Evolutionary conservation across 176 grass and related monocot genomes (phyloP).

Genomic region (Puya raimondii): DNA sequence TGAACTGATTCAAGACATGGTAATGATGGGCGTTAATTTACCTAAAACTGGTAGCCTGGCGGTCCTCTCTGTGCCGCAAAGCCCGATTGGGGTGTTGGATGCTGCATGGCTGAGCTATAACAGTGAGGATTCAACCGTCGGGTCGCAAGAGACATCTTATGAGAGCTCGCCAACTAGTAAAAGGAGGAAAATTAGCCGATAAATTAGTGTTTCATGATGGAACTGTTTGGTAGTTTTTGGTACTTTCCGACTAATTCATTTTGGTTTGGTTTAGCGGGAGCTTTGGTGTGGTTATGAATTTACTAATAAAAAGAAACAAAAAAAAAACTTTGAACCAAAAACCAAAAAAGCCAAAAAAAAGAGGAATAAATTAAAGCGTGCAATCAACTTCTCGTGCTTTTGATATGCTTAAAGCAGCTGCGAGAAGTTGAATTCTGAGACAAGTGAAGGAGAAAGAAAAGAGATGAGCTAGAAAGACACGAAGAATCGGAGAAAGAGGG

Average conservation of each 20-base stretch:
- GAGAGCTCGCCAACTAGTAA: slow-evolving; percentile 48
- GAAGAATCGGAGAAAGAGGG: slow-evolving; percentile 16
- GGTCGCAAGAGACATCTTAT: slow-evolving; percentile 35
- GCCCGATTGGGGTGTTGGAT: slow-evolving; percentile 73
- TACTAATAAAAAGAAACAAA: slow-evolving; percentile 13
- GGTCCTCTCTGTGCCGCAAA: slow-evolving; percentile 35
- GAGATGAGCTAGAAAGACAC: slow-evolving; percentile 29
- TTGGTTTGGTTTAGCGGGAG: slow-evolving; percentile 23
- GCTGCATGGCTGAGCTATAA: slow-evolving; percentile 75
- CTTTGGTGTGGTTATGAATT: slow-evolving; percentile 12
- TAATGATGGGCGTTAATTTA: slow-evolving; percentile 29
- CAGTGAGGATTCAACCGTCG: slow-evolving; percentile 33
- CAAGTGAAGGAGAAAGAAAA: slow-evolving; percentile 12
- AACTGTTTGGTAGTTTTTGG: slow-evolving; percentile 6
- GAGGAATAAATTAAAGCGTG: neutral
- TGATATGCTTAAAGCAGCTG: slow-evolving; percentile 19
- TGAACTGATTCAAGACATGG: slow-evolving; percentile 39
- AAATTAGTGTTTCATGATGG: slow-evolving; percentile 3
- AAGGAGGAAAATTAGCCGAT: slow-evolving; percentile 62
- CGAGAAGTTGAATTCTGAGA: slow-evolving; percentile 19
- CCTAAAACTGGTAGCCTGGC: slow-evolving; percentile 22
- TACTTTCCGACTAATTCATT: slow-evolving; percentile 5
- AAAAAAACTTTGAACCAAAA: slow-evolving; percentile 26
- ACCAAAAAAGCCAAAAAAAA: slow-evolving; percentile 8
- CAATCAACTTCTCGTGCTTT: slow-evolving; percentile 16